Evolutionary conservation across 1,139 yeast genomes (phyloP), one percentile per base, ranked within the genome.

Genomic region (Yamadazyma atmosphaerica): DNA sequence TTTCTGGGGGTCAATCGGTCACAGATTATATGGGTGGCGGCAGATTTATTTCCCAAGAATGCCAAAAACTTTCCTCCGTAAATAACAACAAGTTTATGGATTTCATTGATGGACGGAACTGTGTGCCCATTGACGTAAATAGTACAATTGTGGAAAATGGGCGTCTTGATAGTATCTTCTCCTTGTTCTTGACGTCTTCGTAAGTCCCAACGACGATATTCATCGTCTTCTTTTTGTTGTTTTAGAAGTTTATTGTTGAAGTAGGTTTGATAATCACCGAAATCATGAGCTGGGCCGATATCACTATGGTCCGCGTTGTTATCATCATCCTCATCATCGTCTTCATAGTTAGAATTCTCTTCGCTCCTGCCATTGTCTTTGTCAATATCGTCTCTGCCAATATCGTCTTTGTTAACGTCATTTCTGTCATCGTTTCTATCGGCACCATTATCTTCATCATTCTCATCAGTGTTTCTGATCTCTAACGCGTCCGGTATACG

Each of bases 71-170:
- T 73, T 0, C 98, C 98, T 0, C 98, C 98, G 57, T 89, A 77
- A 7, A 79, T 52, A 3, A 86, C 78, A 4, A 92, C 81, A 47
- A 86, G 54, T 40, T 82, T 73, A 53, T 86, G 92, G 21, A 92
- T 67, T 46, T 81, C 86, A 35, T 76, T 68, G 12, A 88, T 73
- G 5, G 92, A 80, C 0, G 98, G 97, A 3, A 63, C 63, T 0
- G 98, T 92, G 52, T 84, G 81, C 0, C 98, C 98, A 54, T 89
- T 90, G 16, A 92, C 88, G 55, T 83, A 81, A 4, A 90, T 72
- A 1, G 68, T 62, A 55, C 92, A 86, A 2, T 74, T 80, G 37
- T 61, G 52, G 54, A 92, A 89, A 0, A 89, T 63, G 1, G 66
- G 69, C 0, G 41, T 49, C 13, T 51, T 46, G 7, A 50, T 28